Conservation (phyloP, 2,329 filamentous ascomycete genomes). For the Fonsecaea pedrosoi region DNA sequence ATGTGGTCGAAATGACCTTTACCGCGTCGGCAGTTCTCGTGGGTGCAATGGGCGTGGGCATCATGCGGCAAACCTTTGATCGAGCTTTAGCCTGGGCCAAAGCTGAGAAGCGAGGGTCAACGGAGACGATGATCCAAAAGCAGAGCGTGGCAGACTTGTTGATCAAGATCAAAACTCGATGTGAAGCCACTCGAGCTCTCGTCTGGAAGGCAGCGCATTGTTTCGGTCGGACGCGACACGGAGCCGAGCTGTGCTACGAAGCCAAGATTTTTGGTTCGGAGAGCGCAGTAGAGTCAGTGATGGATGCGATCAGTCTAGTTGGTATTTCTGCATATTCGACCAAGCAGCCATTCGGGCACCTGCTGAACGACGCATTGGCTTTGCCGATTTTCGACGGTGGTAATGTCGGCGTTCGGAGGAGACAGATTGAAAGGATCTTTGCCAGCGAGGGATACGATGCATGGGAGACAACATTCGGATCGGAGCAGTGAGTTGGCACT, state of each 20-base stretch:
- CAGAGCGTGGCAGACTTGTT: constrained; percentile 61
- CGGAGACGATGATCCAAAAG: constrained; percentile 53
- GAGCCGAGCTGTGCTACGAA: constrained; percentile 56
- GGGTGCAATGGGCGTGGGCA: constrained; percentile 61
- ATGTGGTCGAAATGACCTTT: constrained; percentile 54
- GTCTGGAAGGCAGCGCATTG: constrained; percentile 60
- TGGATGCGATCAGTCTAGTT: constrained; percentile 60
- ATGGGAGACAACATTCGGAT: constrained; percentile 47
- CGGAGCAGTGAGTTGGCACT: constrained; percentile 12
- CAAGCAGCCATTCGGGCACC: constrained; percentile 52
- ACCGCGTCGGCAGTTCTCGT: constrained; percentile 58
- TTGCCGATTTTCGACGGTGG: constrained; percentile 62
- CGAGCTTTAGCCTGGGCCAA: constrained; percentile 60
- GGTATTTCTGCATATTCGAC: constrained; percentile 58
- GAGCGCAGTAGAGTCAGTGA: constrained; percentile 55
- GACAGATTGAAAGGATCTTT: constrained; percentile 49
- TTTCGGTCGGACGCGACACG: constrained; percentile 52
- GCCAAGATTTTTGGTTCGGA: constrained; percentile 62
- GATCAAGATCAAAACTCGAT: constrained; percentile 60
- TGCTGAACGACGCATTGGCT: constrained; percentile 56
- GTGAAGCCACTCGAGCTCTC: constrained; percentile 58
- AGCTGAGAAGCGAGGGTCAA: constrained; percentile 54
- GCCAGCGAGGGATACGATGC: constrained; percentile 54
- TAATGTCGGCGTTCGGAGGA: constrained; percentile 60
- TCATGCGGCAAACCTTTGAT: constrained; percentile 63